A percentile compares a stretch with the other conserved stretches of the same genome.
phyloP scores from a whole-genome alignment of 2,329 filamentous ascomycete species.

The Colletotrichum musicola region DNA sequence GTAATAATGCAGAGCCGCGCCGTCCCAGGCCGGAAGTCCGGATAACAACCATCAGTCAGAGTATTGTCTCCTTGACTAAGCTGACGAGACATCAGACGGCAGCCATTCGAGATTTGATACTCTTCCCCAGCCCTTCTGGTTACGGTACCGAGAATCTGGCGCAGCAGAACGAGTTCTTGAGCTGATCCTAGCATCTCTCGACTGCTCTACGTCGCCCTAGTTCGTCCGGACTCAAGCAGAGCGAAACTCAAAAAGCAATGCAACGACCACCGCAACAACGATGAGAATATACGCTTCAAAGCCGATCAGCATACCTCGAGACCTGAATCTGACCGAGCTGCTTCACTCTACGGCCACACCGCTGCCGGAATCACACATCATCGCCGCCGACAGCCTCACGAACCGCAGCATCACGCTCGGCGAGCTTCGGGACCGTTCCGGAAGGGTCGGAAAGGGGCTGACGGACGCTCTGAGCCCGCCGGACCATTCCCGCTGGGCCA shows the following conservation, averaged over 20 bases:
- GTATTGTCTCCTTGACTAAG: constrained; percentile 1
- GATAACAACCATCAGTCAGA: constrained; percentile 3
- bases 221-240: constrained; percentile 6
- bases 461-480: constrained; percentile 46
- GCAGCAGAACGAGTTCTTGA: background rate
- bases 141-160: constrained; percentile 1
- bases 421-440: constrained; percentile 55
- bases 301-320: constrained; percentile 50
- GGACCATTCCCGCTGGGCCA: constrained; percentile 55
- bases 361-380: constrained; percentile 56
- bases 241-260: background rate
- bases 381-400: constrained; percentile 57
- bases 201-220: background rate
- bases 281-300: constrained; percentile 52
- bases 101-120: background rate
- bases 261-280: constrained; percentile 17
- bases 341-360: constrained; percentile 52
- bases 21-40: background rate
- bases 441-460: constrained; percentile 56
- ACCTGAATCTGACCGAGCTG: constrained; percentile 58
- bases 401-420: constrained; percentile 59
- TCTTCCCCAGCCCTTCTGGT: background rate
- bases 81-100: constrained; percentile 3
- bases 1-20: background rate
- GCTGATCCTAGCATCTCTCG: background rate